Evolutionary conservation across 768 basidiomycete genomes (phyloP).

Genomic region (Hericium rajendrae): DNA sequence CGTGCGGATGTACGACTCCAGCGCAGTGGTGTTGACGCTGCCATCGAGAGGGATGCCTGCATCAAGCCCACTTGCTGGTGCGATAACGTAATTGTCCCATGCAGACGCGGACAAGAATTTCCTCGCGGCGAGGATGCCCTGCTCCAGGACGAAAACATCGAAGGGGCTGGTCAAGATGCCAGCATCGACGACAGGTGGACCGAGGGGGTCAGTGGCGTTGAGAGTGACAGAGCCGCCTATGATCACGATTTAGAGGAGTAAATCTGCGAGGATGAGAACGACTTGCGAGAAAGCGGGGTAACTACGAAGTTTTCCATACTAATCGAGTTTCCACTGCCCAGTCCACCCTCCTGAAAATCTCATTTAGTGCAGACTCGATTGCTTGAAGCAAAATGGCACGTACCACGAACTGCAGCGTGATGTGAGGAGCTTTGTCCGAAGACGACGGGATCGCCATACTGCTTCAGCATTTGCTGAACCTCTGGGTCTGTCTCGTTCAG

Average conservation of each 20-base stretch:
- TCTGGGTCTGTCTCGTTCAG: conserved; percentile 1
- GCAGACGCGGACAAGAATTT: conserved; percentile 21
- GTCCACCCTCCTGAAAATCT: conserved; percentile 2
- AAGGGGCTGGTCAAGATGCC: conserved; percentile 28
- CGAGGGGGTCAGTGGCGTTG: conserved; percentile 36
- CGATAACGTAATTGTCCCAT: conserved; percentile 22
- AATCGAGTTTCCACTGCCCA: background rate
- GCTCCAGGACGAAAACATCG: conserved; percentile 23
- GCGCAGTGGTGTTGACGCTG: background rate
- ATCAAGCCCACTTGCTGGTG: background rate
- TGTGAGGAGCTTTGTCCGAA: background rate
- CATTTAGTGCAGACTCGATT: background rate
- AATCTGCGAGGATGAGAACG: background rate
- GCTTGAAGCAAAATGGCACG: background rate
- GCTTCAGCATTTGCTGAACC: background rate
- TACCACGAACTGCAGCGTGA: background rate
- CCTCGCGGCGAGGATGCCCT: conserved; percentile 18
- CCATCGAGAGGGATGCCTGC: background rate
- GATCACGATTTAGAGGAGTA: background rate
- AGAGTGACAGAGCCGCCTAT: conserved; percentile 30
- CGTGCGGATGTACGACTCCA: background rate
- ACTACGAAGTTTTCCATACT: background rate
- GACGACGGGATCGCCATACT: background rate
- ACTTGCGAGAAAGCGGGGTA: background rate
- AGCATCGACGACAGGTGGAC: conserved; percentile 39